A percentile compares a stretch with the other conserved stretches of the same genome.
These are phyloP conservation scores for Coniochaeta ligniaria DNA, from an alignment of 2,329 filamentous ascomycete species.

Conservation along the genomic window DNA sequence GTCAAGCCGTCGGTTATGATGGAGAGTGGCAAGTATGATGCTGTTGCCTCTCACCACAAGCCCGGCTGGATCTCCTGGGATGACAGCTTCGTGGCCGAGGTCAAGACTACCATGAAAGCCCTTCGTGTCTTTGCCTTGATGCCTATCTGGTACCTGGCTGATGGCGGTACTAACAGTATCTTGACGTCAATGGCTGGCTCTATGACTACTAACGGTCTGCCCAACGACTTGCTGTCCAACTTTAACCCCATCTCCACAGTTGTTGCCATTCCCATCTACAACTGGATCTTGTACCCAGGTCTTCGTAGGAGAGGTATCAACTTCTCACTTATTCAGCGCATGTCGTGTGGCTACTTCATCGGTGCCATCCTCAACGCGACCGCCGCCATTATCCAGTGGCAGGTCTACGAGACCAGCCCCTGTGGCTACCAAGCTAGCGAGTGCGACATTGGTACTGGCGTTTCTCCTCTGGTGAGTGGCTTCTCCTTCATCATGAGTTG, in stretches of 20 bases:
- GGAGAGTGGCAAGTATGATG: too few relatives aligned
- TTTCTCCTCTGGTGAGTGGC: background rate
- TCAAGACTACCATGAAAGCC: conserved; percentile 48
- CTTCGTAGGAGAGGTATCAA: conserved; percentile 32
- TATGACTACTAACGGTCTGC: conserved; percentile 36
- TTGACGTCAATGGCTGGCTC: conserved; percentile 28
- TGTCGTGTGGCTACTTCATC: conserved; percentile 13
- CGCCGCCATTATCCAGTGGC: conserved; percentile 9
- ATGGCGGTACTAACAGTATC: conserved; percentile 38
- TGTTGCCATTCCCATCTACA: conserved; percentile 32
- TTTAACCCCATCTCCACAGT: conserved; percentile 42
- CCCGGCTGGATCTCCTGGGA: conserved; percentile 41
- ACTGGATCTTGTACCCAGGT: conserved; percentile 37
- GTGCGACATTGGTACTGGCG: conserved; percentile 1
- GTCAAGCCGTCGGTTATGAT: conserved; percentile 42
- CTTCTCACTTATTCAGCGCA: conserved; percentile 39
- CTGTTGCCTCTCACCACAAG: conserved; percentile 32
- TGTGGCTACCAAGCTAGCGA: conserved; percentile 6
- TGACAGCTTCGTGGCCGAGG: conserved; percentile 59
- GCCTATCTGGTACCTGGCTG: conserved; percentile 33
- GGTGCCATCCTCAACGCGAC: conserved; percentile 6
- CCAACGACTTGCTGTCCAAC: conserved; percentile 40
- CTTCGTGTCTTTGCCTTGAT: conserved; percentile 49
- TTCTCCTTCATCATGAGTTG: background rate
- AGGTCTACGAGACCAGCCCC: conserved; percentile 8